Evolutionary conservation across 805 yeast genomes (phyloP).

Genomic region (Yamadazyma paraphyllophila): DNA sequence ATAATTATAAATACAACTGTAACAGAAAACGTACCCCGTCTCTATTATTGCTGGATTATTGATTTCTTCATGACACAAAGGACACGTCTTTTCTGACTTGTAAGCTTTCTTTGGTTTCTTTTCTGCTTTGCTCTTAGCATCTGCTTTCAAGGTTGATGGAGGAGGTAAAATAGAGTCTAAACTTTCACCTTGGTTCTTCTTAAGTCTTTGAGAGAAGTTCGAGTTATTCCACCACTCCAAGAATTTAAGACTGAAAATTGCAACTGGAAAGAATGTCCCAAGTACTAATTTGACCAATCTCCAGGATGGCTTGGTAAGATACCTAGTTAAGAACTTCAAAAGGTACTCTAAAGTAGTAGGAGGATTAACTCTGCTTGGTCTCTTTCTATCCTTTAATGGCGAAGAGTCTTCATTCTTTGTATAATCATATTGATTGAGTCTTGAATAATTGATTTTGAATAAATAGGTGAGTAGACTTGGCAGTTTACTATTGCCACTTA

Average conservation of each 20-base stretch:
- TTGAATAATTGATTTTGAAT: constrained; percentile 62
- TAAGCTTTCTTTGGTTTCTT: constrained; percentile 19
- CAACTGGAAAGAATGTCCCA: constrained; percentile 68
- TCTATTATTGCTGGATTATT: constrained; percentile 84
- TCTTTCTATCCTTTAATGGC: constrained; percentile 10
- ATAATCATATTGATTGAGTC: constrained; percentile 55
- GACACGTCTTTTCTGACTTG: constrained; percentile 49
- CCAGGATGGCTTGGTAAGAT: constrained; percentile 29
- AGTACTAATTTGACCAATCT: constrained; percentile 30
- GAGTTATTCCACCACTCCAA: constrained; percentile 92
- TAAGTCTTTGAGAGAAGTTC: constrained; percentile 60
- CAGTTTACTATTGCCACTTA: constrained; percentile 64
- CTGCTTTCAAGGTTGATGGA: constrained; percentile 26
- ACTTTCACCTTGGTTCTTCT: constrained; percentile 44
- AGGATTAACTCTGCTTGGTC: constrained; percentile 37
- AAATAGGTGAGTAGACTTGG: constrained; percentile 61
- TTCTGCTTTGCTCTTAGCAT: constrained; percentile 7
- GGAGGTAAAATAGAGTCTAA: constrained; percentile 51
- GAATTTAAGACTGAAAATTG: constrained; percentile 77
- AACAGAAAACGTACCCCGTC: constrained; percentile 89
- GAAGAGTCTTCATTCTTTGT: constrained; percentile 26
- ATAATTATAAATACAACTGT: constrained; percentile 74
- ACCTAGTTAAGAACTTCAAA: constrained; percentile 20
- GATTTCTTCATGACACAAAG: constrained; percentile 63
- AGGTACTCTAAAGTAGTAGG: constrained; percentile 38